Evolutionary conservation across 257 asterid genomes (phyloP).

Genomic region (Oldenlandia corymbosa): DNA sequence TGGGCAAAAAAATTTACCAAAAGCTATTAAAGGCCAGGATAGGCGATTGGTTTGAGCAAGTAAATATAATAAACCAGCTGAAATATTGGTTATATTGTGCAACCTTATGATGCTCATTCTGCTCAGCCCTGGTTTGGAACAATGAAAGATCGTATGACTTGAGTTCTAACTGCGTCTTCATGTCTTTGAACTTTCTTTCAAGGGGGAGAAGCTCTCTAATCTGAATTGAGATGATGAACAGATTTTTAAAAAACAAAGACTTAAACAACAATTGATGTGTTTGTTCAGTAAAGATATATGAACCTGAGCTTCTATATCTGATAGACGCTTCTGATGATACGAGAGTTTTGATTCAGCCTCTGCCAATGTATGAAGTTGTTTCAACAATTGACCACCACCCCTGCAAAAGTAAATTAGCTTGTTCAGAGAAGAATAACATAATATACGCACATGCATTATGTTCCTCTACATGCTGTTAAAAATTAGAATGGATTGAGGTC

Average conservation of each 20-base stretch:
- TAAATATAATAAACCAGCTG: not conserved
- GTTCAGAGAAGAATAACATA: constrained; percentile 16
- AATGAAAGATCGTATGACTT: constrained; percentile 86
- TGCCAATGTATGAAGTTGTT: constrained; percentile 77
- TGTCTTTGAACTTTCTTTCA: constrained; percentile 74
- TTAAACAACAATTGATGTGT: not conserved
- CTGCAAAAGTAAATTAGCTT: constrained; percentile 38
- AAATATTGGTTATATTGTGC: constrained; percentile 6
- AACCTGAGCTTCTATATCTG: constrained; percentile 79
- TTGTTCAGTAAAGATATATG: constrained; percentile 11
- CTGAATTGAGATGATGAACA: constrained; percentile 38
- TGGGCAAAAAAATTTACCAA: not conserved
- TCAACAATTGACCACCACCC: constrained; percentile 89
- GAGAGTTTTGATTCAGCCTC: constrained; percentile 67
- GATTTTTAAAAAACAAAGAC: not conserved
- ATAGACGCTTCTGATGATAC: constrained; percentile 52
- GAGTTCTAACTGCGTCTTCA: constrained; percentile 79
- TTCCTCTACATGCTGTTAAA: not conserved
- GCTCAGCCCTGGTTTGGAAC: constrained; percentile 78
- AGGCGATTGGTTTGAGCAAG: not conserved
- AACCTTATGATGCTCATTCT: constrained; percentile 98
- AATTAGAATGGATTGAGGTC: not conserved
- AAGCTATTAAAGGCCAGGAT: not conserved
- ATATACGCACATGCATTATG: not conserved
- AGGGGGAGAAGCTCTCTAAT: constrained; percentile 80